Evolutionary conservation across 352 stramenopile species (phyloP).

Genomic region (Pythium aquatile): DNA sequence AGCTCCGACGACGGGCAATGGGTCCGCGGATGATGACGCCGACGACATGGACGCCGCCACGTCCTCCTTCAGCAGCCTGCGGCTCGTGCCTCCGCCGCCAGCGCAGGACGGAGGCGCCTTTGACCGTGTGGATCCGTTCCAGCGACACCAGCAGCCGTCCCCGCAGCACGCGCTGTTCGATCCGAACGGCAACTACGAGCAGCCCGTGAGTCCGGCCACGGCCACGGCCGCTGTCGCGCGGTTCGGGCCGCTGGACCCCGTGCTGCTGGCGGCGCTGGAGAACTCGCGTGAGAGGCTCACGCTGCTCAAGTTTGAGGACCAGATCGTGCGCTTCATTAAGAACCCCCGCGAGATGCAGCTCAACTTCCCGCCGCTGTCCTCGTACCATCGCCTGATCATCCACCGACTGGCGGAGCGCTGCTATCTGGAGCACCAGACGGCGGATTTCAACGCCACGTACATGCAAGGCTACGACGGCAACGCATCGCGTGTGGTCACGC

Average conservation of each 20-base stretch:
- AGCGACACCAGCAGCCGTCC: slow-evolving; percentile 15
- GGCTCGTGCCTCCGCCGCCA: slow-evolving; percentile 34
- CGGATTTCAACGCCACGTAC: slow-evolving; percentile 58
- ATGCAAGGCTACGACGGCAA: slow-evolving; percentile 57
- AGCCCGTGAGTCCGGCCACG: slow-evolving; percentile 53
- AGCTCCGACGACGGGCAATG: not conserved
- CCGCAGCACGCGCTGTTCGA: slow-evolving; percentile 29
- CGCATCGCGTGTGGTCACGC: slow-evolving; percentile 78
- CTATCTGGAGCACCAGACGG: slow-evolving; percentile 85
- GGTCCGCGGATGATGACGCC: not conserved
- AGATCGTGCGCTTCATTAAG: slow-evolving; percentile 81
- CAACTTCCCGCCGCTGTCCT: slow-evolving; percentile 80
- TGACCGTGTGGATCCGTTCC: slow-evolving; percentile 23
- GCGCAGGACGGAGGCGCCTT: slow-evolving; percentile 55
- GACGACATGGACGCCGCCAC: slow-evolving; percentile 19
- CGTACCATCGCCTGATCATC: slow-evolving; percentile 87
- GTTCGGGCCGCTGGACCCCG: slow-evolving; percentile 65
- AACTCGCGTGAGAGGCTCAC: slow-evolving; percentile 79
- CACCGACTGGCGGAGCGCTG: slow-evolving; percentile 94
- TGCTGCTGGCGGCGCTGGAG: slow-evolving; percentile 75
- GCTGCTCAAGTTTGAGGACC: slow-evolving; percentile 85
- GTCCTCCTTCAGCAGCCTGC: slow-evolving; percentile 36
- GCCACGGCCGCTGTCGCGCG: slow-evolving; percentile 44
- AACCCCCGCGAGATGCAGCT: slow-evolving; percentile 65
- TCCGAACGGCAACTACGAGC: slow-evolving; percentile 26